Evolutionary conservation across 2,329 filamentous ascomycete species (phyloP).

Genomic region (Botryotinia calthae): DNA sequence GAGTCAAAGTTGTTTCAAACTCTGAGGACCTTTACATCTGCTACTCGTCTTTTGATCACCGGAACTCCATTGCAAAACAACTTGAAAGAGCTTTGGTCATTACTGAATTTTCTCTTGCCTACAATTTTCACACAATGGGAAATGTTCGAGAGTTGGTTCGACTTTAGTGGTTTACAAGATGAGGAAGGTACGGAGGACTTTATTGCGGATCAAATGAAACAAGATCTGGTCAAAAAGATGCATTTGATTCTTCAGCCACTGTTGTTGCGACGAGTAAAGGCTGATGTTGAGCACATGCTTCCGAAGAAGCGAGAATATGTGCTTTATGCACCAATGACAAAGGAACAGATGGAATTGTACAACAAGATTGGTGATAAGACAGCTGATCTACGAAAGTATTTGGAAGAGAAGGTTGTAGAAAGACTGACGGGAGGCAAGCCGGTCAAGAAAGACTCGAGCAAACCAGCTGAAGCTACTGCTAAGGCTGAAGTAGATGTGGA

Average conservation of each 20-base stretch:
- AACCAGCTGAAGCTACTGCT: slow-evolving; percentile 19
- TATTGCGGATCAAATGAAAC: slow-evolving; percentile 72
- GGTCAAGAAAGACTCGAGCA: slow-evolving; percentile 41
- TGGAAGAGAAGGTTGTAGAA: slow-evolving; percentile 76
- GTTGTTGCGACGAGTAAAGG: slow-evolving; percentile 82
- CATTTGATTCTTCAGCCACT: slow-evolving; percentile 92
- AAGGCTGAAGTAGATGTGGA: slow-evolving; percentile 25
- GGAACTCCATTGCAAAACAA: slow-evolving; percentile 97
- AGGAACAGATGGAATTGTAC: slow-evolving; percentile 89
- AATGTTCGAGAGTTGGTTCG: slow-evolving; percentile 93
- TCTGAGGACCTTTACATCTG: slow-evolving; percentile 82
- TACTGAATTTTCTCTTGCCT: slow-evolving; percentile 89
- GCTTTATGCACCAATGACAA: slow-evolving; percentile 86
- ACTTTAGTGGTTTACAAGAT: slow-evolving; percentile 89
- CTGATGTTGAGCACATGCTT: slow-evolving; percentile 86
- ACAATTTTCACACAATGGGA: slow-evolving; percentile 92
- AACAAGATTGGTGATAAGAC: slow-evolving; percentile 58
- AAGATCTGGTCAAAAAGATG: slow-evolving; percentile 79
- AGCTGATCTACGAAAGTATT: slow-evolving; percentile 65
- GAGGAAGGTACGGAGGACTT: slow-evolving; percentile 76
- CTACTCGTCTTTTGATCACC: slow-evolving; percentile 87
- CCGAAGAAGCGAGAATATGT: slow-evolving; percentile 97
- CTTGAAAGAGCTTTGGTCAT: slow-evolving; percentile 87
- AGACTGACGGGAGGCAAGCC: slow-evolving; percentile 53
- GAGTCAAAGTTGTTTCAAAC: slow-evolving; percentile 90